phyloP scores from a whole-genome alignment of 257 asterid species.

The Petunia secreta region DNA sequence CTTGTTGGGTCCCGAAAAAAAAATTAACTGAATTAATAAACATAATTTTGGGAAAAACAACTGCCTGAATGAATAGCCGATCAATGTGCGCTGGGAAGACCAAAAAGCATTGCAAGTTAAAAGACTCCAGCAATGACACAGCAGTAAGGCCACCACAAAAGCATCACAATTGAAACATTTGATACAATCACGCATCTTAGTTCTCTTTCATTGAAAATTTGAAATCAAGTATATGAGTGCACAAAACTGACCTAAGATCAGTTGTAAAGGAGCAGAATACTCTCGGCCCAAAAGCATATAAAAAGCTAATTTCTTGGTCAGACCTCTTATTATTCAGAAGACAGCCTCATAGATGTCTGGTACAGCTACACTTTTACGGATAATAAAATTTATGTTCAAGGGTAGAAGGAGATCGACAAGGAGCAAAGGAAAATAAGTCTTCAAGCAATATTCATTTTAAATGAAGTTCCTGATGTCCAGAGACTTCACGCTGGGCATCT shows the following conservation, averaged over 20 bases:
- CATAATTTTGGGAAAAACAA: too few relatives aligned
- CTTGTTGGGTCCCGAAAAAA: too few relatives aligned
- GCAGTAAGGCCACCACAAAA: constrained; percentile 23
- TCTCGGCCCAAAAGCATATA: constrained; percentile 11
- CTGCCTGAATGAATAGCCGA: neutral
- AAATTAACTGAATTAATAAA: too few relatives aligned
- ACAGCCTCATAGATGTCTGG: constrained; percentile 26
- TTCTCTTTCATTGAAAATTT: neutral
- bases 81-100: too few relatives aligned
- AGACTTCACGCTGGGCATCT: constrained; percentile 74
- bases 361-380: neutral
- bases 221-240: constrained; percentile 6
- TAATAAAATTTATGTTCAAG: constrained; percentile 3
- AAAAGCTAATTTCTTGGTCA: constrained; percentile 23
- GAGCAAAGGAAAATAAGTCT: constrained; percentile 27
- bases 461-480: constrained; percentile 85
- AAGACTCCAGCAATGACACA: neutral
- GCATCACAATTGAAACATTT: neutral
- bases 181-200: constrained; percentile 19
- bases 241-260: constrained; percentile 25
- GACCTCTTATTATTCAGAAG: constrained; percentile 16
- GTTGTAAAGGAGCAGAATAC: neutral
- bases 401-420: constrained; percentile 18
- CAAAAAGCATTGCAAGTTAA: neutral
- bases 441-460: constrained; percentile 33